Base-by-base conservation (phyloP, 305 asterid genomes). In the Rubia tinctorum region DNA sequence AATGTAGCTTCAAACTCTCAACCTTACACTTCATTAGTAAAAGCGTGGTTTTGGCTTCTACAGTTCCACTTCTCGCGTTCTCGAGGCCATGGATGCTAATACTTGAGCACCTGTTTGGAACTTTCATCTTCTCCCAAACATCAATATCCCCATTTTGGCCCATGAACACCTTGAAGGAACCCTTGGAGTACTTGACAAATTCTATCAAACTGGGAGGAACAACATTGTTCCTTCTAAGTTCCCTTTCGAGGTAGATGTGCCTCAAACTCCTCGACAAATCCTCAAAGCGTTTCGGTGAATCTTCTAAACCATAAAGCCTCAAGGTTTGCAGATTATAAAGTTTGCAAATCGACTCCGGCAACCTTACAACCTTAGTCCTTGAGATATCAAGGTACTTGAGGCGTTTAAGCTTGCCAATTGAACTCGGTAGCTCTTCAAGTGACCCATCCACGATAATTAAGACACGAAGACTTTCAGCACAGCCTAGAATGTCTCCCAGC, bases 311-410 rank as follows among this genome's bases (percentile, higher is more conserved):
- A 61, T 43, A 8, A 12, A 73, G 30, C 22, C 75, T 68, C 53
- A 78, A 68, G 1, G 78, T 78, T 44, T 78, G 78, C 75, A 78
- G 69, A 63, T 61, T 61, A 55, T 78, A 73, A 25, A 78, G 78
- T 20, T 17, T 39, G 0, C 60, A 14, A 10, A 78, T 68, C 1
- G 53, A 37, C 25, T 73, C 30, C 9, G 78, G 81, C 14, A 78
- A 56, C 55, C 15, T 40, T 10, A 3, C 44, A 12, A 78, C 70
- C 7, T 37, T 17, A 18, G 75, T 78, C 68, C 58, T 61, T 18
- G 77, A 69, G 74, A 73, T 55, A 37, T 73, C 78, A 14, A 78
- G 75, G 64, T 73, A 73, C 13, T 76, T 61, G n/a, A 78, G 55
- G 27, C 39, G 66, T n/a, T 20, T 78, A 10, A 73, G 42, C 39